Base-by-base conservation (phyloP, 2,329 filamentous ascomycete genomes). In the Colletotrichum somersetense region DNA sequence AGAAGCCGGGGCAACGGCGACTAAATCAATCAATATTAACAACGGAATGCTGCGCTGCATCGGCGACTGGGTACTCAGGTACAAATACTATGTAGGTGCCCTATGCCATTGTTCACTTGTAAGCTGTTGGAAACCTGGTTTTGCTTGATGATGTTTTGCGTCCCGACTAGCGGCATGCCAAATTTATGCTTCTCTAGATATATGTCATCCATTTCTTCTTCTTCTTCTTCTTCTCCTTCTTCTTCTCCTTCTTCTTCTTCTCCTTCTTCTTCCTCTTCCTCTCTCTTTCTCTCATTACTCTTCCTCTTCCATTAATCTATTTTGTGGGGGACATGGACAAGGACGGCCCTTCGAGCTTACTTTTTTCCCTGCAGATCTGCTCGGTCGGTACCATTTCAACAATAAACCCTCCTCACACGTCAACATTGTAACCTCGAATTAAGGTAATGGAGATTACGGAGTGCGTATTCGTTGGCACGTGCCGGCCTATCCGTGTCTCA, bases 1-100 rank as follows among this genome's bases (percentile, higher is more conserved):
- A 30, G 55, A 26, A 67, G 38, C 57, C 42, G 52, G 65, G 65
- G 57, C 65, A 52, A 71, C 68, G 23, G 20, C 20, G 16, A 33
- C 33, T 23, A 52, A 42, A 7, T 23, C 26, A 33, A 35, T 11
- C 3, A 38, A n/a, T 44, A 26, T 50, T 46, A 58, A 38, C n/a
- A 56, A n/a, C 5, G 33, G 33, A 56, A 67, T 56, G 58, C 50
- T 38, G 38, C 52, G 46, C 44, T 48, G 20, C 38, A 48, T n/a
- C 14, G 12, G 20, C 10, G 8, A 38, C 35, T 38, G 11, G 35
- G 35, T 35, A 35, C 35, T 30, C 4, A 5, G 30, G 0, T 30
- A 4, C 30, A 30, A 30, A 30, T 30, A 30, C 30, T 30, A 30
- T 30, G 30, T 35, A 4, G 23, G 2, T 40, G 35, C 35, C 55